Percentiles rank a stretch among this genome's conserved stretches.
Conservation (phyloP, 306 rosid species). For the Astragalus membranaceus region DNA sequence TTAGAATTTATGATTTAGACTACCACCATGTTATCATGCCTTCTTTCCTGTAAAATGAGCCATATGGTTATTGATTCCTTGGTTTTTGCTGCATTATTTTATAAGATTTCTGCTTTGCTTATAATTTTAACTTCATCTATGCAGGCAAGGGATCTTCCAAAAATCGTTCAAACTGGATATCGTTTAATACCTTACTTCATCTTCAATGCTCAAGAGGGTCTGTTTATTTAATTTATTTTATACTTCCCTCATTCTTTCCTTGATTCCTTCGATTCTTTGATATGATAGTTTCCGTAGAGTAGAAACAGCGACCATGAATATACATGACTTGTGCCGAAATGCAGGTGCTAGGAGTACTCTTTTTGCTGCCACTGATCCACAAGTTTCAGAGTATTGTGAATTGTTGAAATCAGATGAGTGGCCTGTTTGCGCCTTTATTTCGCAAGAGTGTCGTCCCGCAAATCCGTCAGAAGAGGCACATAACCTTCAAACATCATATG, state of each 20-base stretch:
- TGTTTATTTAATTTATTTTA: not conserved
- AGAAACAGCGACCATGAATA: not conserved
- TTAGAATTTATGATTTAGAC: too few relatives aligned
- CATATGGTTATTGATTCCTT: not conserved
- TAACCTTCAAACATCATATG: conserved; percentile 41
- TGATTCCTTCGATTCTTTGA: not conserved
- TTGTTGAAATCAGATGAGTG: conserved; percentile 75
- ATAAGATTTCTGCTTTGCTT: conserved; percentile 1
- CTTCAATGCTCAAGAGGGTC: conserved; percentile 93
- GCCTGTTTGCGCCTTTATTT: conserved; percentile 85
- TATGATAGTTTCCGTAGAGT: not conserved
- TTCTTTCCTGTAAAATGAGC: not conserved
- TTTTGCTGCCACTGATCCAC: conserved; percentile 94
- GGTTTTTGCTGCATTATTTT: conserved; percentile 7
- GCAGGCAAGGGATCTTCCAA: conserved; percentile 95
- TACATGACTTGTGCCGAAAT: conserved; percentile 31
- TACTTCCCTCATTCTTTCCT: not conserved
- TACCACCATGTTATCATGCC: too few relatives aligned
- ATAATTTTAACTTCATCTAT: conserved; percentile 14
- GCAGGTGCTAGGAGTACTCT: conserved; percentile 92
- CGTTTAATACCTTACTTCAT: conserved; percentile 85
- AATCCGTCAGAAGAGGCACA: conserved; percentile 96
- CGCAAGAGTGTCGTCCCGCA: conserved; percentile 83
- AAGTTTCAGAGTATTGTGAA: conserved; percentile 82
- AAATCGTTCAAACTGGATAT: conserved; percentile 72